Evolutionary conservation across 2,329 filamentous ascomycete genomes (phyloP).

Genomic region (Phyllosticta citriasiana): DNA sequence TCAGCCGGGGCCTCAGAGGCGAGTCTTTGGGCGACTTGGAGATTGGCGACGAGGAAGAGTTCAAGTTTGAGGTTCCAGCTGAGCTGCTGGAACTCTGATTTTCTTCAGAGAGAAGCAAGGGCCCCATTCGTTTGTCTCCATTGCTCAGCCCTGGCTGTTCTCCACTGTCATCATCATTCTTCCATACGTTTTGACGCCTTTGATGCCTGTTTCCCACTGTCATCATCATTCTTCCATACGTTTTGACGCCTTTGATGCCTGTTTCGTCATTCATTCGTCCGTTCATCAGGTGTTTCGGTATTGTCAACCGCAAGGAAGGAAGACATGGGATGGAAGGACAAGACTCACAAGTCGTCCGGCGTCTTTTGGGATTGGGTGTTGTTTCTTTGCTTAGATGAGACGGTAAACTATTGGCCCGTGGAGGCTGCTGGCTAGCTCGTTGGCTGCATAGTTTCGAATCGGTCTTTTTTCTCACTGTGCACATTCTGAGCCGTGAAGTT

Average conservation of each 20-base stretch:
- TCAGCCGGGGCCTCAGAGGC: background rate
- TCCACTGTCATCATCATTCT: background rate
- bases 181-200: background rate
- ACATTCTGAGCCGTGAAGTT: no score
- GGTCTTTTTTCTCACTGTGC: no score
- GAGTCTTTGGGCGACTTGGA: constrained; percentile 11
- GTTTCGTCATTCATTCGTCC: background rate
- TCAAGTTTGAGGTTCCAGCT: constrained; percentile 8
- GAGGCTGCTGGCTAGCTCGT: no score
- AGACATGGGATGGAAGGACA: background rate
- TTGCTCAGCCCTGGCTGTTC: background rate
- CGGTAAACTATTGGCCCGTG: no score
- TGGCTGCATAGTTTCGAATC: no score
- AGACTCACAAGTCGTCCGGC: background rate
- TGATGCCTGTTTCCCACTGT: background rate
- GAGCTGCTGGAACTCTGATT: background rate
- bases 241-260: background rate
- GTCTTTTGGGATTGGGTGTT: background rate
- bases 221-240: background rate
- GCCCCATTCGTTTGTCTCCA: background rate
- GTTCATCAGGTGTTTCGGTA: background rate
- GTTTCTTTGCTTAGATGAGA: background rate
- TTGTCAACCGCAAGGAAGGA: background rate
- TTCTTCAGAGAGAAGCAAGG: background rate
- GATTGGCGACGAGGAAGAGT: constrained; percentile 15